Evolutionary conservation across 1,139 yeast genomes (phyloP).

Genomic region (Saccharomyces uvarum): DNA sequence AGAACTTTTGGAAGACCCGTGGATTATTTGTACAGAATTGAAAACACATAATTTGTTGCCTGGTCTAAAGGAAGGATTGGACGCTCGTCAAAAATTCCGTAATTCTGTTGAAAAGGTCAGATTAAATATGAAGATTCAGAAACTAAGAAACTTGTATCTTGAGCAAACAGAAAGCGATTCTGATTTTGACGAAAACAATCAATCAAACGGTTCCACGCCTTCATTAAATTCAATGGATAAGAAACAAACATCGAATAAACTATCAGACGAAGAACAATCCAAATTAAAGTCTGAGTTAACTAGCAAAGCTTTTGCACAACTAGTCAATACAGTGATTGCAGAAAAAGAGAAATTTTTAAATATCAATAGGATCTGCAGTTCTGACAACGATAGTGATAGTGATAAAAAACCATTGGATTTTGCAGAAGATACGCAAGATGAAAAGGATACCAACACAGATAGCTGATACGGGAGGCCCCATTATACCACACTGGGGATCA

Average conservation of each 20-base stretch:
- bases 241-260: slow-evolving; percentile 12
- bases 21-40: slow-evolving; percentile 52
- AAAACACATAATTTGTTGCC: slow-evolving; percentile 63
- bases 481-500: not conserved
- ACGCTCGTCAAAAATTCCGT: slow-evolving; percentile 75
- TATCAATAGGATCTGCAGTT: not conserved
- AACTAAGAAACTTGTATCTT: slow-evolving; percentile 45
- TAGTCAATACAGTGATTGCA: slow-evolving; percentile 63
- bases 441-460: not conserved
- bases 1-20: slow-evolving; percentile 56
- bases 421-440: not conserved
- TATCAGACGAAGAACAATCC: slow-evolving; percentile 12
- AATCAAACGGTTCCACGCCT: slow-evolving; percentile 8
- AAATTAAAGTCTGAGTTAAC: slow-evolving; percentile 32
- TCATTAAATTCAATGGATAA: slow-evolving; percentile 12
- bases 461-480: not conserved
- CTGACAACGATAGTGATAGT: not conserved
- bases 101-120: slow-evolving; percentile 80
- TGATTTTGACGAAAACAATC: slow-evolving; percentile 17
- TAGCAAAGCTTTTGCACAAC: slow-evolving; percentile 56
- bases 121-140: slow-evolving; percentile 62
- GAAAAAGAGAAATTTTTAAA: slow-evolving; percentile 53
- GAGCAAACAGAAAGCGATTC: slow-evolving; percentile 42
- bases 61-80: slow-evolving; percentile 60
- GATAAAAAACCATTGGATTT: not conserved